phyloP scores from a whole-genome alignment of 805 yeast species.

The Barnettozyma populi region DNA sequence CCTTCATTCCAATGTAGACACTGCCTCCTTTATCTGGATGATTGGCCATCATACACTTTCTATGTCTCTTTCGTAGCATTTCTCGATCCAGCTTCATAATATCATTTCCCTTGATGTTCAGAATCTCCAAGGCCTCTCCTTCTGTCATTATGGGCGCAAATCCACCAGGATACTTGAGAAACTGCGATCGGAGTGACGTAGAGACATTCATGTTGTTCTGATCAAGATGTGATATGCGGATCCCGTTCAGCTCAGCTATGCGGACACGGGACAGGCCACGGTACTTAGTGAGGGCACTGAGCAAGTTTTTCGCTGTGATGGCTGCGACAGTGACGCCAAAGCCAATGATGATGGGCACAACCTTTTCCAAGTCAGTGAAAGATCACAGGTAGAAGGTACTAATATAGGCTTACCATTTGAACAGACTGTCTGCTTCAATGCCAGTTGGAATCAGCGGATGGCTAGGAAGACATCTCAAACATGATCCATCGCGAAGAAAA shows the following conservation, averaged over 20 bases:
- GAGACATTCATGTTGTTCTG: slow-evolving; percentile 12
- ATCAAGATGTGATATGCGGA: slow-evolving; percentile 18
- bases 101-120: slow-evolving; percentile 53
- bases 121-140: slow-evolving; percentile 60
- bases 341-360: slow-evolving; percentile 49
- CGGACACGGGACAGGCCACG: slow-evolving; percentile 29
- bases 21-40: slow-evolving; percentile 93
- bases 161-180: slow-evolving; percentile 49
- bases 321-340: slow-evolving; percentile 50
- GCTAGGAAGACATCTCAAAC: too few species aligned
- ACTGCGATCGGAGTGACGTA: slow-evolving; percentile 23
- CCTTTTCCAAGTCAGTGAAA: slow-evolving; percentile 17
- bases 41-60: slow-evolving; percentile 71
- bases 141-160: slow-evolving; percentile 63
- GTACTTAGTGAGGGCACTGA: slow-evolving; percentile 30
- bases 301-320: slow-evolving; percentile 35
- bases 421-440: background rate
- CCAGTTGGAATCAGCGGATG: background rate
- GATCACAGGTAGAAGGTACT: background rate
- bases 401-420: background rate
- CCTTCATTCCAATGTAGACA: slow-evolving; percentile 73
- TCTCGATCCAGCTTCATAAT: slow-evolving; percentile 43
- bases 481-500: too few species aligned
- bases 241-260: slow-evolving; percentile 37
- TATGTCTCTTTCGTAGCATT: slow-evolving; percentile 62